Evolutionary conservation across 2,329 filamentous ascomycete species (phyloP).

Genomic region (Aspergillus ibericus): DNA sequence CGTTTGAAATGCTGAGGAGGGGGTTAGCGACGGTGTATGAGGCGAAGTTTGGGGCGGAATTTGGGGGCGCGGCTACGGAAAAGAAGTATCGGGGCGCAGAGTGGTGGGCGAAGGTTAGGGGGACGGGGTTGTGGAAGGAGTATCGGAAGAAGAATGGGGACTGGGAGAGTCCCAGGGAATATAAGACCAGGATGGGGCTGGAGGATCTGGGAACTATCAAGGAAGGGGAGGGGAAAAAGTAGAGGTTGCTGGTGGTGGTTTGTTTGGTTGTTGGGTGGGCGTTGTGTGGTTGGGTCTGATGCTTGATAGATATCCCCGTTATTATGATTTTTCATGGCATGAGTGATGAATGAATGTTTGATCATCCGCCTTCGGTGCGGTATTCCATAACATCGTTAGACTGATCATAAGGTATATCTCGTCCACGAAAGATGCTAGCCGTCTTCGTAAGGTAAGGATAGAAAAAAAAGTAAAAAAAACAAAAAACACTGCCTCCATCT

Average conservation of each 20-base stretch:
- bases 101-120: conserved; percentile 61
- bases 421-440: conserved; percentile 1
- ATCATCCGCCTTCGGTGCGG: background rate
- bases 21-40: conserved; percentile 92
- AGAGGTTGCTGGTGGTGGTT: background rate
- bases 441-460: background rate
- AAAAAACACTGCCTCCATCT: background rate
- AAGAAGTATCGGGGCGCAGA: conserved; percentile 49
- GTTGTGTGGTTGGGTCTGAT: background rate
- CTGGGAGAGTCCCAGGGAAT: conserved; percentile 83
- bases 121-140: conserved; percentile 71
- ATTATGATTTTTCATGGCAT: background rate
- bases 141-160: conserved; percentile 52
- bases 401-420: background rate
- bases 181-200: conserved; percentile 65
- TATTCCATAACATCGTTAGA: conserved; percentile 4
- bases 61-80: conserved; percentile 66
- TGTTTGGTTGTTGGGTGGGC: no score
- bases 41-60: conserved; percentile 85
- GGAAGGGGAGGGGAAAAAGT: conserved; percentile 13
- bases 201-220: conserved; percentile 25
- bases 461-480: no score
- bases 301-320: background rate
- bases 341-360: background rate
- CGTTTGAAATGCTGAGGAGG: conserved; percentile 80